Evolutionary conservation across 2,329 filamentous ascomycete genomes (phyloP), one percentile per base, ranked within the genome.

Genomic region (Neonectria coccinea): DNA sequence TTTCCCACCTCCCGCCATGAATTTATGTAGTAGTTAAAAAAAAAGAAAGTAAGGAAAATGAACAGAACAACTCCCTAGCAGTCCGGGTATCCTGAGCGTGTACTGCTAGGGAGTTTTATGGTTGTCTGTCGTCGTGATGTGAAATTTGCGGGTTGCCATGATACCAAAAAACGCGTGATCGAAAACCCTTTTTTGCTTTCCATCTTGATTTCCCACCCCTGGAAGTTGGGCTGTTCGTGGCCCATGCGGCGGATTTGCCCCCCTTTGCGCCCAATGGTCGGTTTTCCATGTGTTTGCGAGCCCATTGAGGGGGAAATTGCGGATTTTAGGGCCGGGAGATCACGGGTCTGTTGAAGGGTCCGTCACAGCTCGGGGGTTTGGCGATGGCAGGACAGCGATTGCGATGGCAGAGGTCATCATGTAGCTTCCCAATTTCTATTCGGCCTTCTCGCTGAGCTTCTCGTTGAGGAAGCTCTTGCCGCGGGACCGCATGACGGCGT

Each of bases 401-500:
- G 5, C 57, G 42, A 58, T 25, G 52, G 31, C 51, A 53, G 25
- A 25, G 25, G 12, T 25, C n/a, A 31, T 41, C 18, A n/a, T 25
- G 44, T 42, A 52, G 7, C 7, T 39, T 39, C 14, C 36, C 36
- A 39, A 39, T 39, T n/a, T 66, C 70, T 76, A 75, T 42, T 70
- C 64, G 45, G 72, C 70, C 73, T 81, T 81, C 68, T 81, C 79
- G 66, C 71, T 73, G 29, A 77, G 70, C 64, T 77, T 77, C 72
- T 81, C 67, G 53, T 66, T 65, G 33, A 73, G 69, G 33, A 73
- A 70, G 55, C 74, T 80, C 72, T 81, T 77, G 56, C 77, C 74
- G 33, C 83, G 80, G 22, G 84, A 87, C 68, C 91, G 89, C 85
- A 96, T 94, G 79, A 92, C 90, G 70, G 94, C 94, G 74, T 97